phyloP scores from a whole-genome alignment of 2,329 filamentous ascomycete genomes.

The Phialophora macrospora region DNA sequence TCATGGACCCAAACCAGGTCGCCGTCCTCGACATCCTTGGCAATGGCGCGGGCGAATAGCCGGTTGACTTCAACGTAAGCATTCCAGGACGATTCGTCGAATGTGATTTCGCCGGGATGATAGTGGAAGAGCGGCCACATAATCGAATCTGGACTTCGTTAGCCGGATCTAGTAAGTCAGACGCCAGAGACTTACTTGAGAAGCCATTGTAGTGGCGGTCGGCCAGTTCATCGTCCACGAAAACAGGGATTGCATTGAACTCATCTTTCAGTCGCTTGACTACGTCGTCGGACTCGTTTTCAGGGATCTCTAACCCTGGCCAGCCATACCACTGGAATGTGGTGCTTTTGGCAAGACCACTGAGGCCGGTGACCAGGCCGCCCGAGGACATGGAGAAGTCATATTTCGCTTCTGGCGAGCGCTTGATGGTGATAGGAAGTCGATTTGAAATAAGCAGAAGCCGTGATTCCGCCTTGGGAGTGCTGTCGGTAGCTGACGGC shows the following conservation, averaged over 20 bases:
- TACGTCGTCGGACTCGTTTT: constrained; percentile 76
- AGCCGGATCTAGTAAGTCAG: background rate
- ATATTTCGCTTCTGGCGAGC: constrained; percentile 87
- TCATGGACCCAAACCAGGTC: constrained; percentile 98
- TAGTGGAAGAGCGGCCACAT: constrained; percentile 99
- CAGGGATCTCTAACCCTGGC: constrained; percentile 90
- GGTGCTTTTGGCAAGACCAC: constrained; percentile 89
- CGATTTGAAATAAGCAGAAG: constrained; percentile 92
- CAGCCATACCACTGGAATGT: constrained; percentile 99
- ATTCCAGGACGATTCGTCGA: constrained; percentile 92
- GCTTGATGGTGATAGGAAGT: constrained; percentile 94
- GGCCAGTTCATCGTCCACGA: constrained; percentile 89
- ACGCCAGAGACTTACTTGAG: constrained; percentile 68
- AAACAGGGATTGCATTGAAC: constrained; percentile 87
- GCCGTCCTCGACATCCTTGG: constrained; percentile 85
- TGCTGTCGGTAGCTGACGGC: constrained; percentile 31
- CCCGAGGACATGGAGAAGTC: constrained; percentile 96
- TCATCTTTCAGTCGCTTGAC: constrained; percentile 80
- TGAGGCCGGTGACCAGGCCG: constrained; percentile 90
- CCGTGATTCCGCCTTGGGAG: constrained; percentile 43
- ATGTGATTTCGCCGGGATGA: constrained; percentile 96
- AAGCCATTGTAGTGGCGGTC: constrained; percentile 98
- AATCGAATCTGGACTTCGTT: constrained; percentile 74
- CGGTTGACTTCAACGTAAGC: constrained; percentile 93
- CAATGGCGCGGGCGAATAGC: constrained; percentile 85